These are phyloP conservation scores for Trichoderma guizhouense DNA, from an alignment of 2,329 filamentous ascomycete species.

Conservation along the genomic window DNA sequence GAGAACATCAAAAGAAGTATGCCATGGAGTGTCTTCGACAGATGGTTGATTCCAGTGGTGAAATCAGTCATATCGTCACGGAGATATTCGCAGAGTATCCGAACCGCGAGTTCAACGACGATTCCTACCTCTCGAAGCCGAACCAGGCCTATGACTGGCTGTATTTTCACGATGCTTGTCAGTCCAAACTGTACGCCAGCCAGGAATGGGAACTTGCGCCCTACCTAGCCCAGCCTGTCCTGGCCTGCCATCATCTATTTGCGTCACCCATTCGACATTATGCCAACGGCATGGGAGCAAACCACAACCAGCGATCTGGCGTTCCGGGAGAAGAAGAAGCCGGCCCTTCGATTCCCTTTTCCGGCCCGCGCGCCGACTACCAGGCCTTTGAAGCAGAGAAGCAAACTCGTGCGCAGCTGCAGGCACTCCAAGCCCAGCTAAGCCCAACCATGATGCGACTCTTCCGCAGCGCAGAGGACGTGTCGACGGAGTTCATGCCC, in stretches of 20 bases:
- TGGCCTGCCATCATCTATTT: conserved; percentile 91
- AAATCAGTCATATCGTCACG: conserved; percentile 72
- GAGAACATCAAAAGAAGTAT: conserved; percentile 68
- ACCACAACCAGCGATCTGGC: background rate
- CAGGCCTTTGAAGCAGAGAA: conserved; percentile 77
- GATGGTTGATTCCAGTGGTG: conserved; percentile 76
- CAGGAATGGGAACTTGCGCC: conserved; percentile 91
- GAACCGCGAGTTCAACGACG: conserved; percentile 85
- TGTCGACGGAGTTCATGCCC: conserved; percentile 80
- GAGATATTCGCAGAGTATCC: conserved; percentile 88
- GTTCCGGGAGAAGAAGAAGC: conserved; percentile 43
- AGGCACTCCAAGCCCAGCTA: conserved; percentile 68
- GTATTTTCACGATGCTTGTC: conserved; percentile 83
- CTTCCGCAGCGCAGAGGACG: conserved; percentile 74
- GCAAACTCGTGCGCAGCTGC: conserved; percentile 70
- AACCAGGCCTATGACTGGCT: conserved; percentile 90
- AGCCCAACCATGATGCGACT: conserved; percentile 68
- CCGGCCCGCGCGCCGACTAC: conserved; percentile 78
- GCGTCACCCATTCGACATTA: conserved; percentile 62
- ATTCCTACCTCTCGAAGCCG: conserved; percentile 85
- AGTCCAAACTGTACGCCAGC: conserved; percentile 71
- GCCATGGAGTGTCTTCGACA: conserved; percentile 69
- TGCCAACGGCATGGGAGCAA: conserved; percentile 32
- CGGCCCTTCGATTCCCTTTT: conserved; percentile 65
- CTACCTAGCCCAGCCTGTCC: conserved; percentile 80